Evolutionary conservation across 495 filamentous ascomycete species (phyloP), one percentile per base, ranked within the genome.

Genomic region (Penicillium crystallinum): DNA sequence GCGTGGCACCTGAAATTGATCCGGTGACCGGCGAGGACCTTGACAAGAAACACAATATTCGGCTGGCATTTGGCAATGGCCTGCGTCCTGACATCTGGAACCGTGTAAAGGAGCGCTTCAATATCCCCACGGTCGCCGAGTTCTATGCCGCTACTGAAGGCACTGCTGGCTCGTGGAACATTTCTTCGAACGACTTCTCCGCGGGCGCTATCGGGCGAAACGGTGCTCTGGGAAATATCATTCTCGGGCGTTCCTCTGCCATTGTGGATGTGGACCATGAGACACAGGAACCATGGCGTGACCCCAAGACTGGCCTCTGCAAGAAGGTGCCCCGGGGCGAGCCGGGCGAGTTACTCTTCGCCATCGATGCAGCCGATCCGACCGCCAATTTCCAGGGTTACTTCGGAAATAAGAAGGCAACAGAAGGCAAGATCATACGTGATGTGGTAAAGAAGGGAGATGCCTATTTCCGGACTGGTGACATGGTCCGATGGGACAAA

Each of bases 121-220:
- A 81, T 31, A 86, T 98, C 50, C 73, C 83, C 9, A 83, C 81
- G 0, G 82, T 98, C 49, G 83, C 76, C 42, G 93, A 98, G 65
- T 96, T 98, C 70, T 98, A 97, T 65, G 84, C 83, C 21, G 80
- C 91, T 0, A 97, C 93, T 0, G 93, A 98, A 67, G 90, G 87
- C 11, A 77, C 79, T 11, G 72, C 76, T 2, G 90, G 77, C 4
- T 74, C 81, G 0, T 96, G 83, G 81, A 96, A 97, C 68, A 63
- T 82, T 34, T 84, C 81, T 34, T 75, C 81, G 0, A 96, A 95
- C 57, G 78, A 83, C 42, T 92, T 88, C 64, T 71, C 80, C 5
- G 75, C 83, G 14, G 93, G 91, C 9, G 90, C 91, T 0, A 83
- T 98, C 40, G 93, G 92, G 4, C 81, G 89, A 7, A 84, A 79